These are phyloP conservation scores for Amaranthus tricolor DNA, from an alignment of 179 eudicot genomes.

Conservation along the genomic window DNA sequence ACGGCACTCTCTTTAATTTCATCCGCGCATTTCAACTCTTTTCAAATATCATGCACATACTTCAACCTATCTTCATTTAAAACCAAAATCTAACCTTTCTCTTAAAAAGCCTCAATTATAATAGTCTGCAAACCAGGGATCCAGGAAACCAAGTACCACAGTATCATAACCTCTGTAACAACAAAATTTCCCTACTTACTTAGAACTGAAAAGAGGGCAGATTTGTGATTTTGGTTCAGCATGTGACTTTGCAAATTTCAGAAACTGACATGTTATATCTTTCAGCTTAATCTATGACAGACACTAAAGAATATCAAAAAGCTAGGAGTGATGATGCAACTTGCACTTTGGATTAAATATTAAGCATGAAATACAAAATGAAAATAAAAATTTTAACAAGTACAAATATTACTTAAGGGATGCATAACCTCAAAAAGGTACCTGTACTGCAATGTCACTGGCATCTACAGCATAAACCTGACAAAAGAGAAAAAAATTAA, in stretches of 20 bases:
- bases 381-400: background rate
- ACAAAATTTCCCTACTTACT: background rate
- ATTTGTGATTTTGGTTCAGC: background rate
- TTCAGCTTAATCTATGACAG: background rate
- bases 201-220: background rate
- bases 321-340: background rate
- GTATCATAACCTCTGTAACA: background rate
- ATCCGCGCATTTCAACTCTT: too few species aligned
- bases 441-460: constrained; percentile 96
- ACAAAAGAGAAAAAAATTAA: constrained; percentile 16
- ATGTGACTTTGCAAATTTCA: background rate
- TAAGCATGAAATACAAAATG: background rate
- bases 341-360: background rate
- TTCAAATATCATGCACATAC: too few species aligned
- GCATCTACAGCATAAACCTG: constrained; percentile 99
- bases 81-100: too few species aligned
- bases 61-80: too few species aligned
- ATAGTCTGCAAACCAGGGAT: too few species aligned
- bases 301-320: constrained; percentile 5
- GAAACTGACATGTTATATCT: background rate
- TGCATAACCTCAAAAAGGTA: constrained; percentile 23
- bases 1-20: too few species aligned
- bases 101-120: too few species aligned
- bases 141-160: background rate
- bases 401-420: background rate